Base-by-base conservation (phyloP, 2,329 filamentous ascomycete genomes). In the Chaetomiaceae sp. region DNA sequence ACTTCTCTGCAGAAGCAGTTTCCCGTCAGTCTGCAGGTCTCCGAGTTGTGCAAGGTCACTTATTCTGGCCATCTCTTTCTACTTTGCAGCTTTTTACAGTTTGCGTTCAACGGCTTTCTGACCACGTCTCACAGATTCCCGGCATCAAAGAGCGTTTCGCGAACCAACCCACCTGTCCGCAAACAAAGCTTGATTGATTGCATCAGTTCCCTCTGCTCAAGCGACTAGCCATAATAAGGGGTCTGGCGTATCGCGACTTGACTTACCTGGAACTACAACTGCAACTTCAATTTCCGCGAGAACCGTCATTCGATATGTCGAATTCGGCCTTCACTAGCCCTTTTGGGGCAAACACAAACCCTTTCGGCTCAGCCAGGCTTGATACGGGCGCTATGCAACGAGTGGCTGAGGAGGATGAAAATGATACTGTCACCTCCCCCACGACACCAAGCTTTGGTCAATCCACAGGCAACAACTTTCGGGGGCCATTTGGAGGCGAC, bases 351-450 rank as follows among this genome's bases (percentile, higher is more conserved):
- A 81, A 82, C 62, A 77, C 75, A 70, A 94, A 91, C 71, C 89
- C 88, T 32, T 91, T 91, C 64, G 85, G 86, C 54, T 73, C 72
- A 58, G 72, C 75, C 58, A 75, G 67, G 72, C 63, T 68, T 66
- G 64, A 69, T 45, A 58, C 63, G 27, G 69, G 71, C 56, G 57
- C 65, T 38, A 75, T 78, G 70, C 72, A 76, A 53, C 69, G 73
- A 58, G 81, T 88, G 57, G 84, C 92, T 54, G 90, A 95, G 71
- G 90, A 95, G 65, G 90, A 95, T 48, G 88, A 92, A 68, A 84
- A 82, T 66, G 89, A 91, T 65, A 76, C 75, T 58, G 78, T 91
- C 65, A 83, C 83, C 60, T 91, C 89, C 49, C 89, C 89, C 56
- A 90, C 88, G 56, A 78, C 82, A 51, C 70, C 80, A 29, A 79